phyloP scores from a whole-genome alignment of 192 early-diverging fungal genomes.

The Podila horticola region DNA sequence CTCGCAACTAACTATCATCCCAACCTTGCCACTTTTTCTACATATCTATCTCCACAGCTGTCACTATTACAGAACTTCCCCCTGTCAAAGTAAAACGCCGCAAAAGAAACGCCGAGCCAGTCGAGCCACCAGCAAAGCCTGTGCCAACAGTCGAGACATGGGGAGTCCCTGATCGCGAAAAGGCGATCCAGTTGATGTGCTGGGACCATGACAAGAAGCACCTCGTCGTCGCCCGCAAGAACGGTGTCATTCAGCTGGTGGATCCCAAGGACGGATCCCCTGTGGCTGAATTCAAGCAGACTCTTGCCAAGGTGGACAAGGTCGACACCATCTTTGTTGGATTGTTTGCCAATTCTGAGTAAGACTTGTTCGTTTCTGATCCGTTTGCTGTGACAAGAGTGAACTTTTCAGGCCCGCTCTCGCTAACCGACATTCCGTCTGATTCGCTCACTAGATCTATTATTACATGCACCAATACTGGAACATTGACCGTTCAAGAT shows the following conservation, averaged over 20 bases:
- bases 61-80: conserved; percentile 29
- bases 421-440: neutral
- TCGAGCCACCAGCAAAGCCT: conserved; percentile 22
- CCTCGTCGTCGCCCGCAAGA: conserved; percentile 63
- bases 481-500: conserved; percentile 21
- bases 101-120: conserved; percentile 13
- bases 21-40: neutral
- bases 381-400: neutral
- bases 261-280: conserved; percentile 50
- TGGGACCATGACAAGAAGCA: conserved; percentile 51
- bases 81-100: conserved; percentile 33
- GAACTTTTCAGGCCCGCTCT: neutral
- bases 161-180: conserved; percentile 44
- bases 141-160: conserved; percentile 43
- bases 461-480: conserved; percentile 45
- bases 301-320: conserved; percentile 35
- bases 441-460: conserved; percentile 8
- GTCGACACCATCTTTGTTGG: conserved; percentile 59
- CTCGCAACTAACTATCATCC: neutral
- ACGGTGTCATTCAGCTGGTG: conserved; percentile 59
- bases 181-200: conserved; percentile 46
- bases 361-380: conserved; percentile 15
- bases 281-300: conserved; percentile 49
- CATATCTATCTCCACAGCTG: conserved; percentile 7
- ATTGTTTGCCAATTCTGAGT: conserved; percentile 57